phyloP scores from a whole-genome alignment of 2,329 filamentous ascomycete species.

The Ceratocystiopsis minuta region DNA sequence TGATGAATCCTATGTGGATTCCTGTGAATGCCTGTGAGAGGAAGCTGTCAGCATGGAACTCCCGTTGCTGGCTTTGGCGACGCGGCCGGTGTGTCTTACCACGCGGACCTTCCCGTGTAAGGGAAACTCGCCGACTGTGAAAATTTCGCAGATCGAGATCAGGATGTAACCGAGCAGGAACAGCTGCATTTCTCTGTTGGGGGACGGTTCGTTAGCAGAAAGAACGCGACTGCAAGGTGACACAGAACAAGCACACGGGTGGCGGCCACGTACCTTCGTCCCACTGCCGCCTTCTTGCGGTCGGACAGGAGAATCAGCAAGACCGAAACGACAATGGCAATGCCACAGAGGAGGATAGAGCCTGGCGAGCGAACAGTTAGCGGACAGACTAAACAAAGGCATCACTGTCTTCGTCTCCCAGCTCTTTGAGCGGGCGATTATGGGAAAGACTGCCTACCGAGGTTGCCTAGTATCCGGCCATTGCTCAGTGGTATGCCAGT shows the following conservation, averaged over 20 bases:
- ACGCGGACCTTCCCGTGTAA: constrained; percentile 51
- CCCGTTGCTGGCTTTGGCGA: background rate
- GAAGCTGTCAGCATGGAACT: background rate
- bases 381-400: too few relatives aligned
- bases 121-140: constrained; percentile 81
- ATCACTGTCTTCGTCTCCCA: constrained; percentile 3
- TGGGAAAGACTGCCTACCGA: constrained; percentile 38
- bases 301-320: constrained; percentile 68
- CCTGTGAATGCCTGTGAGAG: constrained; percentile 67
- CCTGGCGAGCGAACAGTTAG: too few relatives aligned
- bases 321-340: constrained; percentile 51
- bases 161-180: constrained; percentile 78
- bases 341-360: constrained; percentile 66
- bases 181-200: constrained; percentile 75
- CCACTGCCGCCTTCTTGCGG: constrained; percentile 81
- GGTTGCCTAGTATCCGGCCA: constrained; percentile 54
- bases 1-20: constrained; percentile 77
- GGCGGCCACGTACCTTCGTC: constrained; percentile 47
- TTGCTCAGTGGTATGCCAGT: constrained; percentile 54
- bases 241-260: background rate
- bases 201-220: too few relatives aligned
- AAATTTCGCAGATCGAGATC: constrained; percentile 88
- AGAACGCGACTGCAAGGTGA: too few relatives aligned
- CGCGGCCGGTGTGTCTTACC: constrained; percentile 28
- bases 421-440: background rate